Conservation (phyloP, 805 yeast species). For the Candida odintsovae region DNA sequence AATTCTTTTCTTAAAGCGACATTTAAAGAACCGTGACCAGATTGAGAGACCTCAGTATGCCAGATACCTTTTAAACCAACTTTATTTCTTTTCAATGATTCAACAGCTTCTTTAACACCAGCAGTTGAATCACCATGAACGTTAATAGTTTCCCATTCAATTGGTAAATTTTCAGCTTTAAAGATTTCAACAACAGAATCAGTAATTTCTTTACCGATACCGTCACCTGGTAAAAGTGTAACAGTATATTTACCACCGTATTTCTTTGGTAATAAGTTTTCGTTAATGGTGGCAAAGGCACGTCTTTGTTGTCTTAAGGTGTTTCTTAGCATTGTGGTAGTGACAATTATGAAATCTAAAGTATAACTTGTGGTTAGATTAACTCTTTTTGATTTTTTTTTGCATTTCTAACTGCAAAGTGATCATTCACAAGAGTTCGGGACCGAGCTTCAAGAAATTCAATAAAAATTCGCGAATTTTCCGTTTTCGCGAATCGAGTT, state of each 20-base stretch:
- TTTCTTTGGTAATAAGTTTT: constrained; percentile 72
- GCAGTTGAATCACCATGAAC: constrained; percentile 53
- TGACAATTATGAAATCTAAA: background rate
- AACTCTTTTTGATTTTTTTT: background rate
- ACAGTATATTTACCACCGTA: constrained; percentile 94
- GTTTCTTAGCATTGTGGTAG: constrained; percentile 25
- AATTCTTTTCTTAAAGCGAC: constrained; percentile 95
- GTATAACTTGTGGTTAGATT: background rate
- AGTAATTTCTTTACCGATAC: constrained; percentile 94
- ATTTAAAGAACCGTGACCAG: constrained; percentile 79
- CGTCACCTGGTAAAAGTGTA: constrained; percentile 96
- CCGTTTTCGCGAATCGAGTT: background rate
- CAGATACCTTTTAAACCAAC: constrained; percentile 95
- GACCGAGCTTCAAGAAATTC: background rate
- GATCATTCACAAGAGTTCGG: background rate
- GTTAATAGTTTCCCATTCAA: constrained; percentile 86
- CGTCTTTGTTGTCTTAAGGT: constrained; percentile 25
- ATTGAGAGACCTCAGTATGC: constrained; percentile 80
- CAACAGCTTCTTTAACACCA: constrained; percentile 78
- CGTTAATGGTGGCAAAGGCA: constrained; percentile 51
- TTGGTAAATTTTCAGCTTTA: constrained; percentile 81
- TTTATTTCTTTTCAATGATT: constrained; percentile 90
- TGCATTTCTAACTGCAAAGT: background rate
- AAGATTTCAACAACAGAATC: constrained; percentile 90
- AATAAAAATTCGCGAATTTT: background rate